Evolutionary conservation across 768 basidiomycete species (phyloP).

Genomic region (Gymnopilus junonius): DNA sequence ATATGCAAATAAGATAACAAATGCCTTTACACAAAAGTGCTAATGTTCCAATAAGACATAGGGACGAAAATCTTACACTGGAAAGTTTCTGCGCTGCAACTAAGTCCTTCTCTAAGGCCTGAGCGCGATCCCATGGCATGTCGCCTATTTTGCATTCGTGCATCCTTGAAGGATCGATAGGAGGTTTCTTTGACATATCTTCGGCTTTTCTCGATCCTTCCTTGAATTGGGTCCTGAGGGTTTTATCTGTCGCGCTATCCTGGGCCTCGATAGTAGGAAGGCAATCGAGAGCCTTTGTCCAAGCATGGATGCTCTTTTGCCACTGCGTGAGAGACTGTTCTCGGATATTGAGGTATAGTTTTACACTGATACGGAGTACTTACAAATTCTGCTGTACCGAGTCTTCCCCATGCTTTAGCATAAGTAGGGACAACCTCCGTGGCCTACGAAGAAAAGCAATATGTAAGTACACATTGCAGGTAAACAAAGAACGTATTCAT

Average conservation of each 20-base stretch:
- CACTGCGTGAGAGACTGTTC: conserved; percentile 27
- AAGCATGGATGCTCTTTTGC: conserved; percentile 25
- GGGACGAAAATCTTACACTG: conserved; percentile 19
- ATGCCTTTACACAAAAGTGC: conserved; percentile 27
- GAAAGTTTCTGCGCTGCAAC: conserved; percentile 18
- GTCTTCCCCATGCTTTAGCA: conserved; percentile 46
- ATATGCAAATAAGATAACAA: conserved; percentile 36
- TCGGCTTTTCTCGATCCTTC: conserved; percentile 31
- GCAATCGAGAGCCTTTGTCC: conserved; percentile 35
- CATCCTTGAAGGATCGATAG: background rate
- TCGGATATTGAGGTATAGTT: background rate
- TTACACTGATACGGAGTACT: background rate
- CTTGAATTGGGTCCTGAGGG: conserved; percentile 39
- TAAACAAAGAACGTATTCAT: background rate
- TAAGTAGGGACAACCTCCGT: conserved; percentile 43
- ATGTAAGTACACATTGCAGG: no score
- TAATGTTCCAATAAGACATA: background rate
- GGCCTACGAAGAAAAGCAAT: conserved; percentile 29
- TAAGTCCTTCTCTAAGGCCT: conserved; percentile 23
- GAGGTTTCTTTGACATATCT: conserved; percentile 6
- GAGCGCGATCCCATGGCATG: conserved; percentile 33
- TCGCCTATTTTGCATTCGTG: background rate
- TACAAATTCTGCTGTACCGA: conserved; percentile 38
- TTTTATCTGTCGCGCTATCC: conserved; percentile 33
- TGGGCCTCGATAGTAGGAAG: conserved; percentile 29